Conservation (phyloP, 805 yeast genomes). For the Millerago galiae region DNA sequence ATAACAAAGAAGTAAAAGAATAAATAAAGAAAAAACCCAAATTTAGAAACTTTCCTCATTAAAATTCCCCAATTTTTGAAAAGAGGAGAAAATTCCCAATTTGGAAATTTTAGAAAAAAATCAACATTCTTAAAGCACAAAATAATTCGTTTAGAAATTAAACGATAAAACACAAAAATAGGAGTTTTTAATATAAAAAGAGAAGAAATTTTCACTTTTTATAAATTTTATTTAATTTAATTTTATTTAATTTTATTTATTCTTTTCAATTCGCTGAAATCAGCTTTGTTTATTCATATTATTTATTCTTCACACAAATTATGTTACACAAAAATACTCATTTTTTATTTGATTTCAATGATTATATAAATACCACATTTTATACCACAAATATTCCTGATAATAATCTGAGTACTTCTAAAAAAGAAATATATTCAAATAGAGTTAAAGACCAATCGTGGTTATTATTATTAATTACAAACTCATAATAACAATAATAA, state of each 20-base stretch:
- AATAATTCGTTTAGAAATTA: neutral
- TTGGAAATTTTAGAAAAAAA: neutral
- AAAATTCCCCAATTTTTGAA: neutral
- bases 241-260: neutral
- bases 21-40: neutral
- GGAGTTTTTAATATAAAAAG: neutral
- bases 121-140: neutral
- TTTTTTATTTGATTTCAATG: constrained; percentile 13
- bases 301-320: neutral
- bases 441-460: constrained; percentile 21
- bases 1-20: neutral
- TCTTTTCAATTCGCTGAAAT: neutral
- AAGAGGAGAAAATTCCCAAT: neutral
- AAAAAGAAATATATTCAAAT: no score
- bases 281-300: neutral
- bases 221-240: neutral
- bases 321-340: constrained; percentile 19
- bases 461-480: constrained; percentile 20
- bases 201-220: neutral
- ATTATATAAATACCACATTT: constrained; percentile 17
- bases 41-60: neutral
- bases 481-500: constrained; percentile 11
- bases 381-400: constrained; percentile 1
- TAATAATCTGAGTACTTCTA: neutral
- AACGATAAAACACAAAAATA: neutral